Evolutionary conservation across 768 basidiomycete genomes (phyloP), one percentile per base, ranked within the genome.

Genomic region (Naganishia vishniacii): DNA sequence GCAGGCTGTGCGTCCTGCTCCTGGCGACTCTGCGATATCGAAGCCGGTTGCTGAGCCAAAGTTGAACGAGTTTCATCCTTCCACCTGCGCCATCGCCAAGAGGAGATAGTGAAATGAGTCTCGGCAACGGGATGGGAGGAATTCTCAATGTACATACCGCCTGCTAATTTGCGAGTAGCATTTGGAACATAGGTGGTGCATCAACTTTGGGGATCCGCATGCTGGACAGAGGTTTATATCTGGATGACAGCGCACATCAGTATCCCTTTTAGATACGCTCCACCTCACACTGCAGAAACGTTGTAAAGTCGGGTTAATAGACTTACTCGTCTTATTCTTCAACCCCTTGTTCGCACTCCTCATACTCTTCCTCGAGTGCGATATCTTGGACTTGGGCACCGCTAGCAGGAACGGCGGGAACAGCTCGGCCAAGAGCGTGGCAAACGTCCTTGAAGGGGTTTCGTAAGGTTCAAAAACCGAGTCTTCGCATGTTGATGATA

Each of bases 281-380:
- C n/a, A n/a, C n/a, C n/a, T n/a, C n/a, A n/a, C n/a, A n/a, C n/a
- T n/a, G n/a, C n/a, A n/a, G n/a, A n/a, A n/a, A n/a, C n/a, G n/a
- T n/a, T n/a, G n/a, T n/a, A n/a, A n/a, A n/a, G n/a, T n/a, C n/a
- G n/a, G n/a, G n/a, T n/a, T n/a, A n/a, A n/a, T n/a, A n/a, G n/a
- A 74, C 85, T 66, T 72, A 91, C 94, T 91, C 65, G 85, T 85
- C 77, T 91, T 93, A 78, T 97, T 92, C 77, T 92, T 90, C 71
- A 95, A 79, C 0, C 92, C 91, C 78, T 98, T 98, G 78, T 92
- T 91, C 16, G 92, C 88, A 67, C 85, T 85, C 44, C 93, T 83
- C 91, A 94, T 94, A n/a, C 87, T 83, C 78, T 98, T 98, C 58
- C 89, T 82, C 23, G 90, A 91, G 78, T 97, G 92, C 0, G 92